These are phyloP conservation scores for Lachnellula suecica DNA, from an alignment of 2,329 filamentous ascomycete genomes.

Conservation along the genomic window DNA sequence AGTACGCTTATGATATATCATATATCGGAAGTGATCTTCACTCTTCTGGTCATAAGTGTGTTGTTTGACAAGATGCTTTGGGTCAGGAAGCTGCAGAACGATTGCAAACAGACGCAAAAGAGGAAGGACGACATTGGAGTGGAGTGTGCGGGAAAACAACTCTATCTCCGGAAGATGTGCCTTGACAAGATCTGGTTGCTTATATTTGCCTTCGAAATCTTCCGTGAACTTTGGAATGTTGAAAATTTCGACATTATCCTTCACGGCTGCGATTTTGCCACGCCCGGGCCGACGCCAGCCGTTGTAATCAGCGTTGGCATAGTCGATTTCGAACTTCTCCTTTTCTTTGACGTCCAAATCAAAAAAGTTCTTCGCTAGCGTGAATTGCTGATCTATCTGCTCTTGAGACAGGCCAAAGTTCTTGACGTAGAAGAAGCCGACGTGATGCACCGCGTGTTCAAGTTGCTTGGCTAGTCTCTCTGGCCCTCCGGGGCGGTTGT, in stretches of 20 bases:
- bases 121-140: conserved; percentile 55
- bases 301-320: conserved; percentile 55
- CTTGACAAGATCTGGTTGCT: conserved; percentile 46
- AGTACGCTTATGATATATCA: conserved; percentile 53
- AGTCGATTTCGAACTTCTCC: conserved; percentile 51
- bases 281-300: conserved; percentile 51
- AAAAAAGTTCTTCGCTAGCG: conserved; percentile 59
- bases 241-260: conserved; percentile 58
- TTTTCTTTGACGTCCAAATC: conserved; percentile 57
- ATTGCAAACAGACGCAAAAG: conserved; percentile 61
- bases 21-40: conserved; percentile 63
- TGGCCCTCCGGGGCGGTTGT: conserved; percentile 48
- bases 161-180: conserved; percentile 56
- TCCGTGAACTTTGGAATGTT: conserved; percentile 59
- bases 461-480: conserved; percentile 49
- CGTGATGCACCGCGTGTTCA: conserved; percentile 47
- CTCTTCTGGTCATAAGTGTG: conserved; percentile 58
- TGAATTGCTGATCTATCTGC: conserved; percentile 59
- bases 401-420: conserved; percentile 63
- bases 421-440: conserved; percentile 62
- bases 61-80: conserved; percentile 53
- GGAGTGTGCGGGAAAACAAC: conserved; percentile 43
- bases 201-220: conserved; percentile 38
- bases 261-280: conserved; percentile 13
- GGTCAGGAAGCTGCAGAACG: conserved; percentile 57